phyloP scores from a whole-genome alignment of 2,329 filamentous ascomycete species.

The Cytospora piceicola region DNA sequence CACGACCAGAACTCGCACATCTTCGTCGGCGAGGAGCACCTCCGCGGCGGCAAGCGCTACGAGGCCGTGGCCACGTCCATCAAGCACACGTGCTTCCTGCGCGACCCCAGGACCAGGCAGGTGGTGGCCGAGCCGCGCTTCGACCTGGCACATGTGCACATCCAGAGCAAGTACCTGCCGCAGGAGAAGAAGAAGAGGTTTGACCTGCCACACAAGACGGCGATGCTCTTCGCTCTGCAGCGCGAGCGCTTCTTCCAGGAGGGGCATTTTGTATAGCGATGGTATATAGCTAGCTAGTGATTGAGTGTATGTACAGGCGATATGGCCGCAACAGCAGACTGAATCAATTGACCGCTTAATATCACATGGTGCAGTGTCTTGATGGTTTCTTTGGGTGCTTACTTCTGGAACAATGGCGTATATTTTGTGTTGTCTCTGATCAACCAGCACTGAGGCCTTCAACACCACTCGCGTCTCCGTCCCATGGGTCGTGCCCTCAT shows the following conservation, averaged over 20 bases:
- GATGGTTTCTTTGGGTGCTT: not conserved
- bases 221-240: conserved; percentile 37
- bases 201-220: conserved; percentile 38
- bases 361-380: not conserved
- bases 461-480: not conserved
- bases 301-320: not conserved
- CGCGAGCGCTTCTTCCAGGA: conserved; percentile 39
- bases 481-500: not conserved
- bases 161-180: conserved; percentile 36
- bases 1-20: conserved; percentile 39
- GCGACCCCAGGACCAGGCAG: conserved; percentile 37
- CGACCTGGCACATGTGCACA: conserved; percentile 34
- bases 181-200: conserved; percentile 38
- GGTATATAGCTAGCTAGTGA: conserved; percentile 3
- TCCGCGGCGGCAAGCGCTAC: conserved; percentile 37
- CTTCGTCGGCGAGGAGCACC: conserved; percentile 36
- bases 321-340: conserved; percentile 1
- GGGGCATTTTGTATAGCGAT: conserved; percentile 33
- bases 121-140: conserved; percentile 36
- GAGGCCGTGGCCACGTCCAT: conserved; percentile 37
- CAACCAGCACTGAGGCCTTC: no score
- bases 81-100: conserved; percentile 37
- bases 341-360: not conserved
- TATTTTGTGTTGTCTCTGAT: not conserved
- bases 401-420: not conserved